These are phyloP conservation scores for Penicillium griseofulvum DNA, from an alignment of 2,329 filamentous ascomycete genomes.

Conservation along the genomic window DNA sequence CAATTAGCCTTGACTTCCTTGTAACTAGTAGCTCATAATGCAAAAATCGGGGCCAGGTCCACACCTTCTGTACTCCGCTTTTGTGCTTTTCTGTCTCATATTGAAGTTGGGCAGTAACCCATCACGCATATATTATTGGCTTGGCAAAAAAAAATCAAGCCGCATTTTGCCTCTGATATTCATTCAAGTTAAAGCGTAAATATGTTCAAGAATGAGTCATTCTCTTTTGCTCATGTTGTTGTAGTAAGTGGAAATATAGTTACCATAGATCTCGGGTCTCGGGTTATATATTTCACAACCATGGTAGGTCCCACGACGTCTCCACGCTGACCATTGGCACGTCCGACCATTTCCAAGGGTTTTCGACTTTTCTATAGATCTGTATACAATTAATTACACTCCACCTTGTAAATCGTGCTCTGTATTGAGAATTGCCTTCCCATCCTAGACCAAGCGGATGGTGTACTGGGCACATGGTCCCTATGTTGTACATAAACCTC, in stretches of 20 bases:
- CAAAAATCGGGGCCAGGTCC: background rate
- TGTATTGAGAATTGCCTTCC: no score
- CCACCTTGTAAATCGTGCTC: no score
- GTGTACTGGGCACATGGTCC: no score
- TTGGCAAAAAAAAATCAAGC: background rate
- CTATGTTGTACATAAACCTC: no score
- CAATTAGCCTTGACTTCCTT: background rate
- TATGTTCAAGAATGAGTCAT: no score
- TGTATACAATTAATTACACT: background rate
- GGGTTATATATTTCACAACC: background rate
- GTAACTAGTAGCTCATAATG: constrained; percentile 11
- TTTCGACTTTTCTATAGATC: background rate
- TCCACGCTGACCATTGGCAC: background rate
- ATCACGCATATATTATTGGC: background rate
- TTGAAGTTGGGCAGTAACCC: background rate
- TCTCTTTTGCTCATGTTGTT: background rate
- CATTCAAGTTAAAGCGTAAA: background rate
- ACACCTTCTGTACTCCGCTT: background rate
- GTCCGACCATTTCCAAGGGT: background rate
- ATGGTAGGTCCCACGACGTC: background rate
- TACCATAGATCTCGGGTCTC: background rate
- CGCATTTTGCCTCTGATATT: no score
- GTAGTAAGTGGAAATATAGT: background rate
- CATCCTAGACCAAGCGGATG: no score
- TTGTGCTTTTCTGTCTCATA: background rate